Evolutionary conservation across 2,329 filamentous ascomycete species (phyloP).

Genomic region (Trichophyton mentagrophytes): DNA sequence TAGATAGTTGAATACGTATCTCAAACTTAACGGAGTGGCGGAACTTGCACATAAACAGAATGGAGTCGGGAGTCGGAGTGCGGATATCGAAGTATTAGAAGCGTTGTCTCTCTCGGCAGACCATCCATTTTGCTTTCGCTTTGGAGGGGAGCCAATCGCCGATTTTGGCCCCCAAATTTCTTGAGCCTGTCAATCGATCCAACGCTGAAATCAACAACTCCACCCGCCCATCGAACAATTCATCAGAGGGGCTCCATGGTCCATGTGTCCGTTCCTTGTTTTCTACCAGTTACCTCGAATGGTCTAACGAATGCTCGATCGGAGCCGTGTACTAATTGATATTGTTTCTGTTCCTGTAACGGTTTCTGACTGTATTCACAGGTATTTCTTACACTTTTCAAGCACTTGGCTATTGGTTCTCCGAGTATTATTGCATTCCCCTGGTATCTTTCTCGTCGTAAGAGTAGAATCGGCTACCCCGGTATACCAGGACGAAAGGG

Average conservation of each 20-base stretch:
- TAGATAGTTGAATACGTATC: background rate
- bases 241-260: background rate
- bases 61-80: background rate
- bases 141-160: background rate
- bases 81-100: background rate
- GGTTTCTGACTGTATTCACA: too few species aligned
- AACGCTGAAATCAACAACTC: background rate
- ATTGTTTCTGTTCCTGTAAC: background rate
- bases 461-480: background rate
- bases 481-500: background rate
- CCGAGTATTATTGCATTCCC: background rate
- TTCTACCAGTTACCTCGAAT: background rate
- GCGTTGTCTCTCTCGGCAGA: background rate
- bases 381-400: background rate
- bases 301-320: background rate
- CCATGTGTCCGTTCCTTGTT: background rate
- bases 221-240: background rate
- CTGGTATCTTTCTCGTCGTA: background rate
- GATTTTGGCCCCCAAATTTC: constrained; percentile 1
- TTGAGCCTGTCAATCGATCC: background rate
- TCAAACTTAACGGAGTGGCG: background rate
- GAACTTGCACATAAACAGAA: background rate
- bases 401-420: too few species aligned
- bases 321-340: background rate
- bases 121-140: background rate